Base-by-base conservation (phyloP, 768 basidiomycete species). In the Mycena galopus region DNA sequence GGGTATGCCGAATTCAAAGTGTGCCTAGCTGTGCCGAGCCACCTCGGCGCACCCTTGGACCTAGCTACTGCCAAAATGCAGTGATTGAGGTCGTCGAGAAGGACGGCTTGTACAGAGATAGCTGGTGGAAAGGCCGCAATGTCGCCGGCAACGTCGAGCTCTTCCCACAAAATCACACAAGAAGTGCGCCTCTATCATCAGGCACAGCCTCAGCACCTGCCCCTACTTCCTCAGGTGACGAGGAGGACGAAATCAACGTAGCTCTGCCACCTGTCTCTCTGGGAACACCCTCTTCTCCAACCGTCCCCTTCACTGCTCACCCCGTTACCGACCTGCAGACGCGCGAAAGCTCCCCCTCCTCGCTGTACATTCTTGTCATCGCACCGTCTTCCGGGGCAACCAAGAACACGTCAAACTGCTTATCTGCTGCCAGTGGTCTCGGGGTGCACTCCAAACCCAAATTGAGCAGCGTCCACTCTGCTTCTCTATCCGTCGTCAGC, bases 71-170 rank as follows among this genome's bases (percentile, higher is more conserved):
- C 35, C 35, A 37, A 37, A 37, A 37, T 37, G 35, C 4, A 37
- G 35, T 37, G 35, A 95, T 99, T 75, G 92, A 95, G 78, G 91
- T 99, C 32, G 68, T 98, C 50, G 97, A 99, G 85, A 95, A 91
- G 83, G 98, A 99, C 79, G 98, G 99, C 75, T 82, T 90, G 68
- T 99, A 94, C 79, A 89, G 90, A n/a, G 98, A 99, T 81, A 97
- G 97, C 21, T 99, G 98, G 98, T 99, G 96, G 96, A 84, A 87
- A 95, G 96, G 97, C 19, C 91, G 93, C 39, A 98, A 96, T 82
- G 79, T 88, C 8, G 85, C 89, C 16, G 97, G 97, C 6, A 92
- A 92, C 79, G 83, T 88, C n/a, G 98, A 98, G 3, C 85, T 99
- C 14, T 99, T 99, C 78, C 98, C 98, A 3, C 88, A 93, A 76